Percentiles rank a stretch among this genome's conserved stretches.
phyloP scores from a whole-genome alignment of 257 asterid species.

The Hygrophila difformis region DNA sequence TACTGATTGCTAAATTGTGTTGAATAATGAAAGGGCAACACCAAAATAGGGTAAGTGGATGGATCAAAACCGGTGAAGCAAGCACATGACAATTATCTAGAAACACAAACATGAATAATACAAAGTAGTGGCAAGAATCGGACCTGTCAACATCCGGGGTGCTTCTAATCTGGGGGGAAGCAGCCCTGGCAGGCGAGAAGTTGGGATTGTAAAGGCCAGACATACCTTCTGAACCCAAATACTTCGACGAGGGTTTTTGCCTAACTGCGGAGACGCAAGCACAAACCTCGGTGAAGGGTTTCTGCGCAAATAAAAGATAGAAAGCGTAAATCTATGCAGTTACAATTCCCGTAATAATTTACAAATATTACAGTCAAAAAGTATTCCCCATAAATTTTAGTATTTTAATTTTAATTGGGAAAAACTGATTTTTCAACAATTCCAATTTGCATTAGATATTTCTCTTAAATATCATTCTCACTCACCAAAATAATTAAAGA shows the following conservation, averaged over 20 bases:
- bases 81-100: not conserved
- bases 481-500: too few relatives aligned
- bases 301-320: conserved; percentile 3
- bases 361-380: too few relatives aligned
- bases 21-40: not conserved
- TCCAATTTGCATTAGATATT: too few relatives aligned
- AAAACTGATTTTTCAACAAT: too few relatives aligned
- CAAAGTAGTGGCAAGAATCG: not conserved
- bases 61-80: conserved; percentile 1
- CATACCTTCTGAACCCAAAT: conserved; percentile 31
- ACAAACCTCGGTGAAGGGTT: conserved; percentile 22
- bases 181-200: conserved; percentile 91
- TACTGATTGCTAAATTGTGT: conserved; percentile 81
- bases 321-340: too few relatives aligned
- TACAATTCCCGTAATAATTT: too few relatives aligned
- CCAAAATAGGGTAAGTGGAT: not conserved
- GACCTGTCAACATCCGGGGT: conserved; percentile 72
- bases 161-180: conserved; percentile 73
- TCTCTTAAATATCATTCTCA: too few relatives aligned
- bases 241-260: conserved; percentile 15
- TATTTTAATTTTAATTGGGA: too few relatives aligned
- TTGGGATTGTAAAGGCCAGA: conserved; percentile 68
- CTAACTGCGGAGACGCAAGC: conserved; percentile 12
- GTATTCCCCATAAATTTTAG: too few relatives aligned
- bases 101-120: too few relatives aligned